Percentiles rank a stretch among this genome's conserved stretches.
Conservation (phyloP, 2,329 filamentous ascomycete species). For the Bipolaris cookei region DNA sequence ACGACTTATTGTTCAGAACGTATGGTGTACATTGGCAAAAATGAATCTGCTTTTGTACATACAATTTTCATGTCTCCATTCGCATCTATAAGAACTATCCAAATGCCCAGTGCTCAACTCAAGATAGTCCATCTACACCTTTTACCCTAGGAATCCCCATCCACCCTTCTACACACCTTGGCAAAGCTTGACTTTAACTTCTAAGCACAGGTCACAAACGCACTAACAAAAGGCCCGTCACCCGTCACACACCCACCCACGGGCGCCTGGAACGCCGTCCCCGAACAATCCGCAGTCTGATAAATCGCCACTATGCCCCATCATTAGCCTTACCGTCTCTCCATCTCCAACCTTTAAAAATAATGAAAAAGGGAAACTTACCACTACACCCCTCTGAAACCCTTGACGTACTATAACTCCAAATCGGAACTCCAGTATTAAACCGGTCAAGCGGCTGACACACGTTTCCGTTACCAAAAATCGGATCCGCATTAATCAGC, state of each 20-base stretch:
- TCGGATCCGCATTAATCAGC: constrained; percentile 25
- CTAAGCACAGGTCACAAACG: constrained; percentile 14
- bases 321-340: too few relatives aligned
- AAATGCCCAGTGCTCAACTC: not conserved
- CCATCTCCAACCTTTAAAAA: not conserved
- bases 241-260: constrained; percentile 15
- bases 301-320: constrained; percentile 10
- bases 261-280: constrained; percentile 10
- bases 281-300: constrained; percentile 6
- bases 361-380: not conserved
- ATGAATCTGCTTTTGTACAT: too few relatives aligned
- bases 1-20: not conserved
- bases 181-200: not conserved
- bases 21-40: not conserved
- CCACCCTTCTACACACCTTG: not conserved
- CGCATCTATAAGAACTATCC: not conserved
- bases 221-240: constrained; percentile 14
- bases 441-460: constrained; percentile 25
- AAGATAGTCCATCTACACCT: not conserved
- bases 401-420: constrained; percentile 17
- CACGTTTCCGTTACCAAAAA: constrained; percentile 20
- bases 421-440: constrained; percentile 8
- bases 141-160: not conserved
- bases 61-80: not conserved
- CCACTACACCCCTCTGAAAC: not conserved